Evolutionary conservation across 2,329 filamentous ascomycete genomes (phyloP).

Genomic region (Clonostachys solani): DNA sequence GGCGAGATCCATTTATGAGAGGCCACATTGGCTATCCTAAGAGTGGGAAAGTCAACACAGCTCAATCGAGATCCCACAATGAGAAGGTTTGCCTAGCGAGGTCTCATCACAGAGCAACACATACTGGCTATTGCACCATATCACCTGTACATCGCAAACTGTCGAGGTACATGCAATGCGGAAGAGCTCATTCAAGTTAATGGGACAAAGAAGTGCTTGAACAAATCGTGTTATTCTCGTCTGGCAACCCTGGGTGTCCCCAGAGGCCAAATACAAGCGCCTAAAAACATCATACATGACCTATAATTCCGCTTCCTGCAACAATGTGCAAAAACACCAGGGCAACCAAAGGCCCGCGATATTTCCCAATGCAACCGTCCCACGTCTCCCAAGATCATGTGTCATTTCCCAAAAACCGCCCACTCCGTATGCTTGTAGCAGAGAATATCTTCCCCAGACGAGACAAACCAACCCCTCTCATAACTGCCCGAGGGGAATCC

Average conservation of each 20-base stretch:
- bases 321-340: slow-evolving; percentile 23
- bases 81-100: no score
- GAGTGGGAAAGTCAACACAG: no score
- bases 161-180: no score
- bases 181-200: no score
- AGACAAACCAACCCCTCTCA: slow-evolving; percentile 17
- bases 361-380: slow-evolving; percentile 21
- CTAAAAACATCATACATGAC: background rate
- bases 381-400: slow-evolving; percentile 23
- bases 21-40: no score
- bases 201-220: no score
- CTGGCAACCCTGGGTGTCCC: slow-evolving; percentile 4
- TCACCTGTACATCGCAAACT: no score
- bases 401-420: slow-evolving; percentile 12
- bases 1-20: no score
- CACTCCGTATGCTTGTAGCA: slow-evolving; percentile 21
- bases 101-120: no score
- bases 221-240: slow-evolving; percentile 3
- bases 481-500: background rate
- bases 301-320: slow-evolving; percentile 15
- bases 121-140: no score
- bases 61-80: no score
- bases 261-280: no score
- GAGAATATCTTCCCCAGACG: slow-evolving; percentile 16
- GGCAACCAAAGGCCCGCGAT: slow-evolving; percentile 21